Conservation (phyloP, 1,284 basidiomycete species). For the Melampsora americana region DNA sequence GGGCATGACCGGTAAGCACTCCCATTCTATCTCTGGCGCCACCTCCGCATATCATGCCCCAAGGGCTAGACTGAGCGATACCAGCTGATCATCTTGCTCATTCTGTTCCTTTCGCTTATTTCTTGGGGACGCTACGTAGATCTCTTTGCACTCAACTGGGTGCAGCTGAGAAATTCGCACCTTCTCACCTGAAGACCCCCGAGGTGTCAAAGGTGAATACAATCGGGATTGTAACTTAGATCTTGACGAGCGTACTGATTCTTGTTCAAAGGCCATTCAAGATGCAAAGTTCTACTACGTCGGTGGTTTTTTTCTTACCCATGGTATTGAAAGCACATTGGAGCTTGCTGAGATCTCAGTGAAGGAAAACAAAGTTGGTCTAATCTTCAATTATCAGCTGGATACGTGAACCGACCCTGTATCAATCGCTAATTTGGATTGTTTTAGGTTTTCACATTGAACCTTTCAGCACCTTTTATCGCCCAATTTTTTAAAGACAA, state of each 20-base stretch:
- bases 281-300: conserved; percentile 86
- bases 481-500: conserved; percentile 86
- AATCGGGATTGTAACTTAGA: not conserved
- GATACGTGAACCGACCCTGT: not conserved
- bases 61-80: not conserved
- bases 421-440: not conserved
- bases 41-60: not conserved
- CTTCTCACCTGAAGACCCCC: conserved; percentile 26
- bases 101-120: not conserved
- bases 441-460: conserved; percentile 74
- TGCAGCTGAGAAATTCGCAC: conserved; percentile 39
- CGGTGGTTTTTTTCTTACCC: conserved; percentile 96
- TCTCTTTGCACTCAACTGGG: conserved; percentile 38
- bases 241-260: conserved; percentile 48
- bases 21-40: not conserved
- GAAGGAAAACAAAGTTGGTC: conserved; percentile 67
- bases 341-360: conserved; percentile 79
- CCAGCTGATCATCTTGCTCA: not conserved
- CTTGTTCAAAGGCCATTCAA: conserved; percentile 71
- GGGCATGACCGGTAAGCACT: conserved; percentile 73
- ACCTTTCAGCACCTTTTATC: conserved; percentile 97
- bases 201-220: conserved; percentile 17
- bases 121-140: not conserved
- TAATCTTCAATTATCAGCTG: conserved; percentile 11
- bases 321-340: conserved; percentile 73